Conservation (phyloP, 2,329 filamentous ascomycete species). For the Aspergillus pseudonomiae region DNA sequence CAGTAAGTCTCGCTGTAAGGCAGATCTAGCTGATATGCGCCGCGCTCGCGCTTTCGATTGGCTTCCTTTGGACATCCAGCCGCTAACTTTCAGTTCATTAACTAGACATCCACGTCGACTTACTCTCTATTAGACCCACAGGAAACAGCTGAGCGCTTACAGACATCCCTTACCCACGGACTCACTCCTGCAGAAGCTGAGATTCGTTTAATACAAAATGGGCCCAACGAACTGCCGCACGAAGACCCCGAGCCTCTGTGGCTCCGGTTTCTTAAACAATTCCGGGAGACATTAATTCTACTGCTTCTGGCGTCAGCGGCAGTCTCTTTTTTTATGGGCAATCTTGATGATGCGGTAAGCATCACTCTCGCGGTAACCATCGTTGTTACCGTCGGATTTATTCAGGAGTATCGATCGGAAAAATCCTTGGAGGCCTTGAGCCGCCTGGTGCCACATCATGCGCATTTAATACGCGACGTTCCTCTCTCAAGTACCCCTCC, state of each 20-base stretch:
- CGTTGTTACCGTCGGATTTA: slow-evolving; percentile 91
- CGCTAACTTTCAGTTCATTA: slow-evolving; percentile 9
- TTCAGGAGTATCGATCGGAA: slow-evolving; percentile 96
- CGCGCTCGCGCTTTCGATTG: not conserved
- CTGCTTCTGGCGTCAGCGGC: slow-evolving; percentile 86
- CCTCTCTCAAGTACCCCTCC: slow-evolving; percentile 27
- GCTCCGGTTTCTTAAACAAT: slow-evolving; percentile 94
- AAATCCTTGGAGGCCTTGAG: slow-evolving; percentile 95
- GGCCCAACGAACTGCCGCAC: slow-evolving; percentile 91
- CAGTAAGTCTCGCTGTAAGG: slow-evolving; percentile 32
- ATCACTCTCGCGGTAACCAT: slow-evolving; percentile 96
- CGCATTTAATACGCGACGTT: slow-evolving; percentile 79
- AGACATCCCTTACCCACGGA: slow-evolving; percentile 81
- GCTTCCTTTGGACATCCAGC: not conserved
- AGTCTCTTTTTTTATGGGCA: slow-evolving; percentile 90
- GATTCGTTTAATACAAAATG: slow-evolving; percentile 75
- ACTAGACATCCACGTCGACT: slow-evolving; percentile 47
- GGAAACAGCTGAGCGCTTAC: slow-evolving; percentile 75
- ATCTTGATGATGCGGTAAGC: slow-evolving; percentile 91
- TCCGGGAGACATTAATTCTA: slow-evolving; percentile 92
- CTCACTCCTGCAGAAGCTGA: slow-evolving; percentile 80
- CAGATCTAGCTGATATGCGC: not conserved
- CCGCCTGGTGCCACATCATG: slow-evolving; percentile 90
- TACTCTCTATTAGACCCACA: slow-evolving; percentile 71
- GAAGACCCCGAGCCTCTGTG: slow-evolving; percentile 92